Evolutionary conservation across 2,329 filamentous ascomycete genomes (phyloP), one percentile per base, ranked within the genome.

Genomic region (Neofusicoccum laricinum): DNA sequence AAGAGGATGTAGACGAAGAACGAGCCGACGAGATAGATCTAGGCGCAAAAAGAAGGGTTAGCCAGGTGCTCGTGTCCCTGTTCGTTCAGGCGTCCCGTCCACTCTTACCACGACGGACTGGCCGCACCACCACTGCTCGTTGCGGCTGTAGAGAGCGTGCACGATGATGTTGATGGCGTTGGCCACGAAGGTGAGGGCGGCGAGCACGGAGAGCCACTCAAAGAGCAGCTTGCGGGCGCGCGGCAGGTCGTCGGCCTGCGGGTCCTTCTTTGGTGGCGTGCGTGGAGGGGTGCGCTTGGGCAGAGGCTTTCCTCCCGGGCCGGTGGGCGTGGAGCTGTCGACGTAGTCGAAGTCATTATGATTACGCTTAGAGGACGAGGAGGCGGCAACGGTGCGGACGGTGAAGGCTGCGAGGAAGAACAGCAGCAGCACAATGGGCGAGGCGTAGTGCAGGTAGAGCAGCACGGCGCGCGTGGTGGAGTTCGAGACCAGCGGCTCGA

Each of bases 1-100:
- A 97, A 85, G 69, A 97, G 88, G 57, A 91, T 85, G 80, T 96
- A 95, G 68, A 95, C 87, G 81, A 96, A 97, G 69, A 93, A 90
- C 49, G 91, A 90, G 63, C 90, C 92, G 64, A 92, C 86, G 67
- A 96, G 82, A 77, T 96, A 96, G 73, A 96, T 89, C 93, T 97
- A 71, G 64, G 40, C 40, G 32, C n/a, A 58, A 51, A 30, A 48
- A 51, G 50, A 30, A 46, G 34, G 12, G 38, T 68, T 30, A 62
- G 64, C 51, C 61, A 55, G 40, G 25, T 61, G 49, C 50, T 65
- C 63, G 41, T 63, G 80, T 41, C 34, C n/a, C 8, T 10, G 17
- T 30, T 7, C 4, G 40, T 64, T 45, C 57, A 30, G 55, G 55
- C 55, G 55, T 59, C 25, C 55, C 55, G 41, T 25, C 40, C 38